Evolutionary conservation across 345 rosid species (phyloP), one percentile per base, ranked within the genome.

Genomic region (Hibiscus syriacus): DNA sequence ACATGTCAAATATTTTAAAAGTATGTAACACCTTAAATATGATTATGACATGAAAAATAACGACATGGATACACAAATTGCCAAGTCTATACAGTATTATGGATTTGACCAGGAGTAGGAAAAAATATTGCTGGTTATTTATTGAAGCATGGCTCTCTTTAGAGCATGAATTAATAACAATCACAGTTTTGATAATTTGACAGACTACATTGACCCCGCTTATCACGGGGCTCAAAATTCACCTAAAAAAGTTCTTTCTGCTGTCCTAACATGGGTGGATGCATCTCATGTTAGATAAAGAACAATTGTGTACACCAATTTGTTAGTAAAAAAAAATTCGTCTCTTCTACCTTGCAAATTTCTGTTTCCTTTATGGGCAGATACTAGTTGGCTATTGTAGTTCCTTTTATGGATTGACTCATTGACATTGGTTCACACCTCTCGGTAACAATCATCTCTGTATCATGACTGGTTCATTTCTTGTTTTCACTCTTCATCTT

Each of bases 91-190:
- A 20, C 25, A 19, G 55, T 22, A 4, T 13, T 22, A 22, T 8
- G 6, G 46, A 62, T 13, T 22, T 32, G 50, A 39, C 52, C 50
- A 12, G 14, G 13, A 17, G 54, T 29, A 55, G 53, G 39, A 2
- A 10, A 38, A n/a, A 27, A 1, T 60, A 43, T 39, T 64, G 2
- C 41, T 57, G 49, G 43, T 46, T 72, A 32, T 55, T 16, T 48
- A 50, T 68, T 73, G 73, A 76, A 75, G 75, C 81, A 72, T 79
- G 68, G 79, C 82, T 77, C 79, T 22, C 63, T 77, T 59, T 56
- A 48, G 82, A 82, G 85, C 84, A 82, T 77, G 83, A 79, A 78
- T 67, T 67, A 52, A 74, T 27, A 57, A 67, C 53, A 25, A 60
- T 55, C 34, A 64, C 46, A 58, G 34, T 49, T 41, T 52, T 41